phyloP scores from a whole-genome alignment of 2,329 filamentous ascomycete species.

The Colletotrichum musicola region DNA sequence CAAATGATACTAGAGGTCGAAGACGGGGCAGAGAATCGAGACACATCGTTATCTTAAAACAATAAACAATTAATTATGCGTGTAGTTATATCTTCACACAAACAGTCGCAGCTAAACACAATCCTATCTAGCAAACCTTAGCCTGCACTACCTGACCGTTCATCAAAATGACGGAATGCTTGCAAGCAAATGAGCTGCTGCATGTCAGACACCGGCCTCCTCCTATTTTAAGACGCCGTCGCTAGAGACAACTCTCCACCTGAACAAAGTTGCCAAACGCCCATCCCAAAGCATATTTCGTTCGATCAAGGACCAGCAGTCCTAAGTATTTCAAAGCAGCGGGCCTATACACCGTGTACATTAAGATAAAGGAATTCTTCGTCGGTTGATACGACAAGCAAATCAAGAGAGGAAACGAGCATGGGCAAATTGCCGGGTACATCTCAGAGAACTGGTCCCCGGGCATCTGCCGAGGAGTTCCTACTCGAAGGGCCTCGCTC shows the following conservation, averaged over 20 bases:
- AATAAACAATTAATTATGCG: no score
- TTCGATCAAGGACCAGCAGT: neutral
- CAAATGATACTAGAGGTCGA: no score
- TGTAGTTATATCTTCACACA: no score
- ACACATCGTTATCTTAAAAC: no score
- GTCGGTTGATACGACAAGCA: neutral
- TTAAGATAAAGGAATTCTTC: neutral
- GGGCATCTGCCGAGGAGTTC: slow-evolving; percentile 30
- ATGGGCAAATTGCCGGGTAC: neutral
- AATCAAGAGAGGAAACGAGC: slow-evolving; percentile 3
- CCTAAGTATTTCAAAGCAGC: neutral
- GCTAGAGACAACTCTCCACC: slow-evolving; percentile 25
- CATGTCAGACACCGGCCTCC: slow-evolving; percentile 33
- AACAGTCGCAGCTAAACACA: no score
- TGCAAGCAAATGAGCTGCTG: neutral
- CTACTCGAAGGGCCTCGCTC: slow-evolving; percentile 42
- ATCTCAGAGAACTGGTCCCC: slow-evolving; percentile 16
- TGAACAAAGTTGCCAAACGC: slow-evolving; percentile 26
- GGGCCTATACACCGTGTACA: slow-evolving; percentile 33
- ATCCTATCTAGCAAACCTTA: no score
- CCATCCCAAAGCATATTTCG: slow-evolving; percentile 9
- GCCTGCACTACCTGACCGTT: neutral
- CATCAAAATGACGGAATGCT: neutral
- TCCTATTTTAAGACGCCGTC: slow-evolving; percentile 35
- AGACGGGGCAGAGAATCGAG: no score